Conservation (phyloP, 148 eudicot species). For the Vaccinium myrtillus region DNA sequence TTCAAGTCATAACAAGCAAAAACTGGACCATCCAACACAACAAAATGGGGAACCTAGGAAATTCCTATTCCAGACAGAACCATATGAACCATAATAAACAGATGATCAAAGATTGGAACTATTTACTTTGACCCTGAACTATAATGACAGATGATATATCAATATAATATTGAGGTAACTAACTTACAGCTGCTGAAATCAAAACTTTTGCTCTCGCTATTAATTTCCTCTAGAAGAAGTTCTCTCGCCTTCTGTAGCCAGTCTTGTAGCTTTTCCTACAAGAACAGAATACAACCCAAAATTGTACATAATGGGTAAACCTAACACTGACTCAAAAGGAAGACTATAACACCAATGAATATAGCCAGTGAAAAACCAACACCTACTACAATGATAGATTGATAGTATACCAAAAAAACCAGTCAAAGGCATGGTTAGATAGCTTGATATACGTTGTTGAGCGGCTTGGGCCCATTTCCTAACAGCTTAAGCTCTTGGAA, state of each 20-base stretch:
- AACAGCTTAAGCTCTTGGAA: too few relatives aligned
- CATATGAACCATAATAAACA: background rate
- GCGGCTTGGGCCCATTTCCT: too few relatives aligned
- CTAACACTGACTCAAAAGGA: background rate
- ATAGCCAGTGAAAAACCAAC: background rate
- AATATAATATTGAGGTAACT: background rate
- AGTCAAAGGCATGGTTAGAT: too few relatives aligned
- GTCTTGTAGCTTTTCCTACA: constrained; percentile 86
- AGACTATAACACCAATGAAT: background rate
- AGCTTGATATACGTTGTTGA: too few relatives aligned
- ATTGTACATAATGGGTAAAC: background rate
- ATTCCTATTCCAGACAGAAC: background rate
- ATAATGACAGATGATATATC: background rate
- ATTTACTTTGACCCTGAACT: background rate
- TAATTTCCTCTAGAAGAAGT: constrained; percentile 58
- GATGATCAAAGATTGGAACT: background rate
- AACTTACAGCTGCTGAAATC: constrained; percentile 58
- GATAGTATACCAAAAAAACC: too few relatives aligned
- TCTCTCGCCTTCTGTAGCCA: constrained; percentile 63
- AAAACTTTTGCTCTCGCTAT: constrained; percentile 43
- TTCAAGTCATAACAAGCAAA: background rate
- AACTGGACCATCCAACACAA: background rate
- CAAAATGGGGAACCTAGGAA: background rate
- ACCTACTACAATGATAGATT: background rate
- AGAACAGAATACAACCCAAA: constrained; percentile 18